Conservation (phyloP, 352 stramenopile genomes). For the Globisporangium canariense region DNA sequence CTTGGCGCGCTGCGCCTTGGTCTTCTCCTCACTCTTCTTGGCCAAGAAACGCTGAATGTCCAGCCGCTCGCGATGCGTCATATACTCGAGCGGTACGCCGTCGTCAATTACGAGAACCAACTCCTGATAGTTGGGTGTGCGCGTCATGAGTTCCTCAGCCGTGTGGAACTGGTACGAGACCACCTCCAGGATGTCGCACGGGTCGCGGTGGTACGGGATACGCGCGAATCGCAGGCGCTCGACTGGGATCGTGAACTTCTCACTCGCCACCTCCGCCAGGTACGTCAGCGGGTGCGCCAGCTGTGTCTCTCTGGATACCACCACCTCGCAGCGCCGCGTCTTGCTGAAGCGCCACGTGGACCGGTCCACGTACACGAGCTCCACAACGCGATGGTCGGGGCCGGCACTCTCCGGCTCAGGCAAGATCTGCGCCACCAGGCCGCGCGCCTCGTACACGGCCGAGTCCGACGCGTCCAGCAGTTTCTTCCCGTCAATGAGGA, state of each 20-base stretch:
- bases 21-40: slow-evolving; percentile 62
- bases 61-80: slow-evolving; percentile 43
- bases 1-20: slow-evolving; percentile 36
- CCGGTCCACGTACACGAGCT: slow-evolving; percentile 71
- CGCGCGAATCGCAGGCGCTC: slow-evolving; percentile 55
- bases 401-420: slow-evolving; percentile 41
- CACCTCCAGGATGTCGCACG: slow-evolving; percentile 75
- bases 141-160: slow-evolving; percentile 21
- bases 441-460: slow-evolving; percentile 75
- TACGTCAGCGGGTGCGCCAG: slow-evolving; percentile 33
- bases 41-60: slow-evolving; percentile 54
- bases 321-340: slow-evolving; percentile 46
- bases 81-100: slow-evolving; percentile 30
- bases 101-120: slow-evolving; percentile 67
- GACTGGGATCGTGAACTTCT: slow-evolving; percentile 39
- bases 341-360: slow-evolving; percentile 62
- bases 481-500: slow-evolving; percentile 59
- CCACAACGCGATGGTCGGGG: slow-evolving; percentile 50
- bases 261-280: slow-evolving; percentile 33
- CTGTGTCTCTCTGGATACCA: slow-evolving; percentile 39
- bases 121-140: slow-evolving; percentile 53
- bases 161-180: slow-evolving; percentile 41
- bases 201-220: slow-evolving; percentile 58
- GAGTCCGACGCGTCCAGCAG: slow-evolving; percentile 62
- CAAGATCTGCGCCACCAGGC: slow-evolving; percentile 72